phyloP scores from a whole-genome alignment of 306 rosid species.

The Citrullus mucosospermus region DNA sequence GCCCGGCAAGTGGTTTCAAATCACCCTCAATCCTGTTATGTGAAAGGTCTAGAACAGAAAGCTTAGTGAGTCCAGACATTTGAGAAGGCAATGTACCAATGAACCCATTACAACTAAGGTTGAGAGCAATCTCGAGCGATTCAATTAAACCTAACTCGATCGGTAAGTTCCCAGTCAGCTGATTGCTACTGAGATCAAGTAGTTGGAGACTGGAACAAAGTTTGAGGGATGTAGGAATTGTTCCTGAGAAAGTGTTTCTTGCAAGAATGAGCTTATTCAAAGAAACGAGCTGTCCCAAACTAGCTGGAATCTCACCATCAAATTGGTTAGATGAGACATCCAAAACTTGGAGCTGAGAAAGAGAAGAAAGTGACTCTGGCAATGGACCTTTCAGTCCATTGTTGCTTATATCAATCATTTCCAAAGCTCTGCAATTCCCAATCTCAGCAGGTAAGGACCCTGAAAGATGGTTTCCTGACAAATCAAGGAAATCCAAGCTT shows the following conservation, averaged over 20 bases:
- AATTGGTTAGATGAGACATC: slow-evolving; percentile 60
- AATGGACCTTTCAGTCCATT: slow-evolving; percentile 57
- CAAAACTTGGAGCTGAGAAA: slow-evolving; percentile 64
- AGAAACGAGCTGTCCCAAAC: slow-evolving; percentile 56
- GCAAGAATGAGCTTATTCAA: slow-evolving; percentile 60
- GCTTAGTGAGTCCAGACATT: slow-evolving; percentile 63
- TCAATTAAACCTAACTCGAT: slow-evolving; percentile 46
- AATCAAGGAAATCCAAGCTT: slow-evolving; percentile 67
- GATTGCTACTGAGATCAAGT: slow-evolving; percentile 82
- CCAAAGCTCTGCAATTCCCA: slow-evolving; percentile 52
- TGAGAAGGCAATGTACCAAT: slow-evolving; percentile 61
- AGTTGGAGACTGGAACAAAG: slow-evolving; percentile 63
- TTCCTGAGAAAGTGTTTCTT: slow-evolving; percentile 58
- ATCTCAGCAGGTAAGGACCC: slow-evolving; percentile 73
- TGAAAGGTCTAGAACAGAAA: slow-evolving; percentile 70
- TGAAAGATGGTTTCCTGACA: slow-evolving; percentile 57
- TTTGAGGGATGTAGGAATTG: slow-evolving; percentile 59
- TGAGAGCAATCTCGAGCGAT: slow-evolving; percentile 70
- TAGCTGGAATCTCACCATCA: slow-evolving; percentile 46
- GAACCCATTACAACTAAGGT: slow-evolving; percentile 66
- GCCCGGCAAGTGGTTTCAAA: slow-evolving; percentile 43
- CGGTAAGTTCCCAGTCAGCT: slow-evolving; percentile 56
- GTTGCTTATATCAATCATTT: slow-evolving; percentile 69
- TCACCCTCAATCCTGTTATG: slow-evolving; percentile 74
- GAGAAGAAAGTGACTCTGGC: slow-evolving; percentile 50